A percentile compares a stretch with the other conserved stretches of the same genome.
These are phyloP conservation scores for Exophiala aquamarina DNA, from an alignment of 2,329 filamentous ascomycete genomes.

Conservation along the genomic window DNA sequence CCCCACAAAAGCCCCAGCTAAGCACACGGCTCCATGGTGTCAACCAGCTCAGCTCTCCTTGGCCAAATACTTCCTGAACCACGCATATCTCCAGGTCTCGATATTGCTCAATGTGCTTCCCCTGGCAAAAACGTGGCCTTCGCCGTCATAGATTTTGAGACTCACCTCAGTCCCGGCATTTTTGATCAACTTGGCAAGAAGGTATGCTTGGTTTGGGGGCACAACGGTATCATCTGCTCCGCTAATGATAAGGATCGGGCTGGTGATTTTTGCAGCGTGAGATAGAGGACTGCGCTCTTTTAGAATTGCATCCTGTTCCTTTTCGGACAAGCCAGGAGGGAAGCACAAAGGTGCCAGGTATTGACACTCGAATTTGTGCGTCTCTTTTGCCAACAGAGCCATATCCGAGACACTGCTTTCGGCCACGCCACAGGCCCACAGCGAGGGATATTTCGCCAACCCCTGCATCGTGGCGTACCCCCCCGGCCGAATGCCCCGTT, in stretches of 20 bases:
- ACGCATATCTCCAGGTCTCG: slow-evolving; percentile 4
- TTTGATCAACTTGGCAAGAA: slow-evolving; percentile 50
- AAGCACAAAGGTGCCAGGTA: slow-evolving; percentile 51
- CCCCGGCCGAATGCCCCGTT: slow-evolving; percentile 52
- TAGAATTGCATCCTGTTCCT: slow-evolving; percentile 45
- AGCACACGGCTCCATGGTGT: too few species aligned
- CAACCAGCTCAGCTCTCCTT: too few species aligned
- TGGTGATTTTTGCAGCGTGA: slow-evolving; percentile 48
- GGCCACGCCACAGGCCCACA: slow-evolving; percentile 52
- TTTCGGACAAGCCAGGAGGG: slow-evolving; percentile 33
- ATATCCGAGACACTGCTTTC: slow-evolving; percentile 55
- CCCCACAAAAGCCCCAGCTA: too few species aligned
- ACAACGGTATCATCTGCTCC: slow-evolving; percentile 59
- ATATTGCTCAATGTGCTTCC: slow-evolving; percentile 22
- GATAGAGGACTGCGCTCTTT: slow-evolving; percentile 51
- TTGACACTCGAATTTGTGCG: slow-evolving; percentile 58
- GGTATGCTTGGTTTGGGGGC: slow-evolving; percentile 50
- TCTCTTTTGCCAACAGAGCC: slow-evolving; percentile 46
- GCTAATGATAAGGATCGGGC: slow-evolving; percentile 57
- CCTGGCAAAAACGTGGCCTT: slow-evolving; percentile 53
- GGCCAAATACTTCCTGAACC: slow-evolving; percentile 1
- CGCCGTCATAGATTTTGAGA: slow-evolving; percentile 49
- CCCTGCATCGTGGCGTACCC: slow-evolving; percentile 56
- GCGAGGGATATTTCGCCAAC: slow-evolving; percentile 46
- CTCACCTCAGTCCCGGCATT: slow-evolving; percentile 46